A percentile compares a stretch with the other conserved stretches of the same genome.
Evolutionary conservation across 1,284 basidiomycete species (phyloP).

Genomic region (Cutaneotrichosporon cavernicola): DNA sequence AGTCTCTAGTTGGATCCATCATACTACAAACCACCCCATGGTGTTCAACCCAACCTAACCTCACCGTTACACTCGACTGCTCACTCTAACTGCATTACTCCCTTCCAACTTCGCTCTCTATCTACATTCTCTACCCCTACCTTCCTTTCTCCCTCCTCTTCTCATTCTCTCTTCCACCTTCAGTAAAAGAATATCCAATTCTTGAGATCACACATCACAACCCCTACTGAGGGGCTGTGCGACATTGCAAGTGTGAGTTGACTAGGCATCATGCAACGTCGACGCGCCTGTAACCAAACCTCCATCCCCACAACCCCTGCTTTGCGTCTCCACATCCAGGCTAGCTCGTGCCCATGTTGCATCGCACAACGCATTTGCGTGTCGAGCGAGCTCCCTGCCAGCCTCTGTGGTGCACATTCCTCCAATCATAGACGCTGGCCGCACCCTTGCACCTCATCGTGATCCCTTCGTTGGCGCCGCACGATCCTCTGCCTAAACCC

Average conservation of each 20-base stretch:
- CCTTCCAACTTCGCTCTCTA: background rate
- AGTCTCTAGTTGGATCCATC: too few relatives aligned
- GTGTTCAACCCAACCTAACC: background rate
- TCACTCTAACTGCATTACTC: background rate
- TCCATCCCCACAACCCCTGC: background rate
- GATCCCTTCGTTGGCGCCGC: constrained; percentile 1
- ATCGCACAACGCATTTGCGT: constrained; percentile 5
- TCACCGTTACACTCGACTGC: background rate
- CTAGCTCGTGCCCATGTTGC: background rate
- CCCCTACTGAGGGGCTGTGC: background rate
- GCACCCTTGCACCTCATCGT: background rate
- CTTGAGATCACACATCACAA: background rate
- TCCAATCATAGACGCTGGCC: constrained; percentile 3
- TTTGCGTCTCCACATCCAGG: background rate
- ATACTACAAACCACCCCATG: background rate
- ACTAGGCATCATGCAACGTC: background rate
- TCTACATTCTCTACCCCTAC: constrained; percentile 5
- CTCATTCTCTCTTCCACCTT: background rate
- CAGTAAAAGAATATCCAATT: background rate
- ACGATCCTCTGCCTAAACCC: background rate
- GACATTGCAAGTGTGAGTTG: constrained; percentile 1
- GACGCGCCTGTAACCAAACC: background rate
- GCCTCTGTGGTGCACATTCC: constrained; percentile 1
- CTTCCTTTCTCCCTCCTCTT: background rate
- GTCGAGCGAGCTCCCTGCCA: background rate